Percentiles rank a stretch among this genome's conserved stretches.
Evolutionary conservation across 768 basidiomycete genomes (phyloP).

Genomic region (Suillus brevipes): DNA sequence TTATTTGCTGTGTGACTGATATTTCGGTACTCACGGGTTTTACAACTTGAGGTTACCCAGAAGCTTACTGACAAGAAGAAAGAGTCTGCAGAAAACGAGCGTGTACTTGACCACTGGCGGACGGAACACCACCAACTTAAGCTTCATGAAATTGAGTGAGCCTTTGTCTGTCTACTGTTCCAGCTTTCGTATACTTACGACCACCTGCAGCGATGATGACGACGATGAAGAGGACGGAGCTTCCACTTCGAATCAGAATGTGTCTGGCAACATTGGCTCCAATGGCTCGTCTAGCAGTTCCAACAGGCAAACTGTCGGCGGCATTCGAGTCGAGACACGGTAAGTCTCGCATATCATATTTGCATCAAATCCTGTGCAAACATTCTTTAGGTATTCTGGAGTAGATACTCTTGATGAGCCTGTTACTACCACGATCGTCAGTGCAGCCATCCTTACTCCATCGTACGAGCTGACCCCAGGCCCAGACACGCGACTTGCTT

Average conservation of each 20-base stretch:
- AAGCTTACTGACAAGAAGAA: constrained; percentile 64
- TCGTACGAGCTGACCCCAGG: constrained; percentile 12
- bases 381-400: constrained; percentile 60
- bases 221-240: constrained; percentile 59
- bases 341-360: constrained; percentile 33
- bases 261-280: constrained; percentile 77
- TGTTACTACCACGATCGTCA: constrained; percentile 81
- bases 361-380: background rate
- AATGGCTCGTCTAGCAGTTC: constrained; percentile 42
- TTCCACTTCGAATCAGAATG: constrained; percentile 33
- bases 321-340: constrained; percentile 88
- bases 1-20: background rate
- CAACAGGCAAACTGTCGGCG: constrained; percentile 72
- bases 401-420: constrained; percentile 92
- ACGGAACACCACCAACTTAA: constrained; percentile 71
- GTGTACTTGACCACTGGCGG: constrained; percentile 61
- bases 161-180: constrained; percentile 10
- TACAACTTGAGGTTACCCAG: constrained; percentile 79
- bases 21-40: constrained; percentile 7
- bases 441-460: constrained; percentile 29
- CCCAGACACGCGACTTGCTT: constrained; percentile 79
- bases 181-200: background rate
- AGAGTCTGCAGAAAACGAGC: constrained; percentile 55
- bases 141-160: constrained; percentile 87
- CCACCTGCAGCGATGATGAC: constrained; percentile 45